Conservation (phyloP, 2,329 filamentous ascomycete species). For the Thyridium curvatum region DNA sequence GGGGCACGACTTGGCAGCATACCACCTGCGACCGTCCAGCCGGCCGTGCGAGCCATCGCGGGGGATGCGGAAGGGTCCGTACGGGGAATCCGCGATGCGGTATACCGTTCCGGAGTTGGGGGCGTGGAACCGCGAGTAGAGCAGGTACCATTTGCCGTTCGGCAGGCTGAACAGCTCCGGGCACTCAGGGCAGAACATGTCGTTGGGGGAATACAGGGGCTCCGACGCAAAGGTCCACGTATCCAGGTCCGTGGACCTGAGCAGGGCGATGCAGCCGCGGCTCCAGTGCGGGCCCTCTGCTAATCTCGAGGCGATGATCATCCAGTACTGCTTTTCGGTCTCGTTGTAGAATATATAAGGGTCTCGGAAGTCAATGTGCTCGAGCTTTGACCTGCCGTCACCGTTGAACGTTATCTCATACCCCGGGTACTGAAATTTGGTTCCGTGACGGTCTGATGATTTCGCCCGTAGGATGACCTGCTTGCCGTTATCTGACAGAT, state of each 20-base stretch:
- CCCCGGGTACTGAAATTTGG: conserved; percentile 15
- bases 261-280: conserved; percentile 26
- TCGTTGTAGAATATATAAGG: conserved; percentile 26
- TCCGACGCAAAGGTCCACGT: conserved; percentile 20
- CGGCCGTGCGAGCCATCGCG: conserved; percentile 24
- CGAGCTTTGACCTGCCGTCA: conserved; percentile 15
- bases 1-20: conserved; percentile 27
- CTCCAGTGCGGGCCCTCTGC: conserved; percentile 22
- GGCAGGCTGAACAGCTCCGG: conserved; percentile 26
- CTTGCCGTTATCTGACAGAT: conserved; percentile 18
- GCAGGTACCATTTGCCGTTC: conserved; percentile 27
- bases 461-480: conserved; percentile 23
- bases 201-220: conserved; percentile 24
- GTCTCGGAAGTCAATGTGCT: conserved; percentile 28
- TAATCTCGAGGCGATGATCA: conserved; percentile 28
- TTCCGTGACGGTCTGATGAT: conserved; percentile 17
- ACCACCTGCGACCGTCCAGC: conserved; percentile 27
- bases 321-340: conserved; percentile 22
- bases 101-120: conserved; percentile 28
- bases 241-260: conserved; percentile 24
- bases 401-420: conserved; percentile 14
- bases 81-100: conserved; percentile 23
- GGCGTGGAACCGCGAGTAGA: conserved; percentile 24
- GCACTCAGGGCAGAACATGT: conserved; percentile 28
- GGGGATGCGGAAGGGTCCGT: conserved; percentile 26